Evolutionary conservation across 495 filamentous ascomycete species (phyloP), one percentile per base, ranked within the genome.

Genomic region (Rhypophila decipiens): DNA sequence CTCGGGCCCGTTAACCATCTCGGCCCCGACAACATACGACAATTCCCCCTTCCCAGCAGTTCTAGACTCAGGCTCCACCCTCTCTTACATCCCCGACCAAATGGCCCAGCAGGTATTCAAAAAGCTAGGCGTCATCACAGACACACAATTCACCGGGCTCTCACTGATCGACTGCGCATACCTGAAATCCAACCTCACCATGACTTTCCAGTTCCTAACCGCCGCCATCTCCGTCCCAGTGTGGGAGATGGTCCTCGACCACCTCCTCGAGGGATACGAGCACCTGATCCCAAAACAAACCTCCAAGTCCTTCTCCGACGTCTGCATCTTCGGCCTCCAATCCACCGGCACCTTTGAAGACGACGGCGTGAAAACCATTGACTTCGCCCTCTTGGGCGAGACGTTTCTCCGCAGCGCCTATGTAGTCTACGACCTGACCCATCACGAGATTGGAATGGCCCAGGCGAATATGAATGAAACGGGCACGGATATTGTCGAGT

Each of bases 351-450:
- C 69, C 24, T 55, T 58, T 7, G 20, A 12, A 9, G 34, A 33
- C 29, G 20, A 18, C 44, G 44, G 29, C 31, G 29, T 46, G 24
- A 43, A 45, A 9, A 39, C 44, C 19, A 22, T n/a, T 41, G 51
- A 55, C 23, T 67, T 61, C 36, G 64, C 67, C 29, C 60, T 78
- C 2, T 69, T 79, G 1, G 93, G 93, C 21, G 91, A 96, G 64
- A 96, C 89, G 1, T 98, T 97, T 70, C 71, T 98, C 15, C 83
- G 93, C 42, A 86, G 82, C 46, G 88, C 91, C 2, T 98, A 97
- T 57, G 87, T 96, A 22, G 93, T 97, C 0, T 96, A 93, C 60
- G 91, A 96, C 55, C 73, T 96, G 9, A 69, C 69, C 11, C 90
- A 90, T 61, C 84, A 91, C 64, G 72, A 90, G 68, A 87, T 97